Conservation (phyloP, 2,329 filamentous ascomycete species). For the Aspergillus carbonarius region DNA sequence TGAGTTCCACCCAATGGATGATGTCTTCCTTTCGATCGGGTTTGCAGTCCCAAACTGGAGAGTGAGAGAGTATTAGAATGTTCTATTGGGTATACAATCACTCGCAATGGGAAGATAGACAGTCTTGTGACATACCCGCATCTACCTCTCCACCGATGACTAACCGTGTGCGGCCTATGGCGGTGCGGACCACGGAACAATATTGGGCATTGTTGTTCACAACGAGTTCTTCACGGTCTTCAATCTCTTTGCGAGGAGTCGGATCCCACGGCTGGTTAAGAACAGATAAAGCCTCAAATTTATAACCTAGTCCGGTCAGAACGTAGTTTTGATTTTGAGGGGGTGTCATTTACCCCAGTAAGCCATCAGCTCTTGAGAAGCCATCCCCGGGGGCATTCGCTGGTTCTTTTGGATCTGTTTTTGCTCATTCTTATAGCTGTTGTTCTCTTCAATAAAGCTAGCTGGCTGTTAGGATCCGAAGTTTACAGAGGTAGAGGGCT, state of each 20-base stretch:
- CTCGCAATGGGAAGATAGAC: neutral
- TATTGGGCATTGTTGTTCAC: slow-evolving; percentile 94
- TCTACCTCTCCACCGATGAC: slow-evolving; percentile 94
- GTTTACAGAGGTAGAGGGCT: neutral
- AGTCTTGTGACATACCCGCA: slow-evolving; percentile 58
- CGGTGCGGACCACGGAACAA: slow-evolving; percentile 88
- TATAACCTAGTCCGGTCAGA: slow-evolving; percentile 68
- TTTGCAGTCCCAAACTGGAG: slow-evolving; percentile 77
- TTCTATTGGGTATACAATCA: neutral
- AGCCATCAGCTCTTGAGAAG: slow-evolving; percentile 77
- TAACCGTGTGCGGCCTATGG: slow-evolving; percentile 71
- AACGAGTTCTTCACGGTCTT: slow-evolving; percentile 65
- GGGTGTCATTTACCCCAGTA: slow-evolving; percentile 71
- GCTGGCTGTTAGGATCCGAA: slow-evolving; percentile 11
- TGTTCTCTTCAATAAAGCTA: slow-evolving; percentile 92
- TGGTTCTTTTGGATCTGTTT: slow-evolving; percentile 58
- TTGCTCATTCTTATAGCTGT: slow-evolving; percentile 66
- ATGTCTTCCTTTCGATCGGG: slow-evolving; percentile 64
- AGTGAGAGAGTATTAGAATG: neutral
- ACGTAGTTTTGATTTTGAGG: neutral
- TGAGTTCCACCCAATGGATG: slow-evolving; percentile 92
- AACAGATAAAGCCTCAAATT: slow-evolving; percentile 86
- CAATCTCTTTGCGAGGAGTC: slow-evolving; percentile 73
- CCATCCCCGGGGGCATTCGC: slow-evolving; percentile 51
- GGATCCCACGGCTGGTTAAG: slow-evolving; percentile 73